Evolutionary conservation across 208 protist genomes (phyloP).

Genomic region (Wallacemonas sp.): DNA sequence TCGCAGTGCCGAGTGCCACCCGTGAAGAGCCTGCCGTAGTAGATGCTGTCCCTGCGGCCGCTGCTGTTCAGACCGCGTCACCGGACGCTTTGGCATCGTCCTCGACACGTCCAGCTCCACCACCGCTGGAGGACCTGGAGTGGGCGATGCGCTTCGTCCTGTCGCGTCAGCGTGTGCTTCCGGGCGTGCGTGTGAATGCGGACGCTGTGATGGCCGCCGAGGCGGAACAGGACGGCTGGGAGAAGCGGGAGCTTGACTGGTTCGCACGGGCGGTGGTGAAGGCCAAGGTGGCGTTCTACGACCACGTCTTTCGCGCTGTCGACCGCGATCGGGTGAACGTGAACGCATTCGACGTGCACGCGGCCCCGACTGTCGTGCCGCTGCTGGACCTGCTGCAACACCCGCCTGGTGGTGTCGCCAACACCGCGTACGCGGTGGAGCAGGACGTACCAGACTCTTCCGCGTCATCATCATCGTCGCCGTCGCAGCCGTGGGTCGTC

Average conservation of each 20-base stretch:
- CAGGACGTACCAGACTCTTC: too few relatives aligned
- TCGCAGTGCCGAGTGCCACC: too few relatives aligned
- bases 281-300: conserved; percentile 28
- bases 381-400: conserved; percentile 64
- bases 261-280: conserved; percentile 28
- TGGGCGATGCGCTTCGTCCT: conserved; percentile 70
- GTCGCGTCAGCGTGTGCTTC: conserved; percentile 51
- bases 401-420: conserved; percentile 38
- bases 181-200: conserved; percentile 21
- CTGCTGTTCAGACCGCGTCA: too few relatives aligned
- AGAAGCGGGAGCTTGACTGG: conserved; percentile 33
- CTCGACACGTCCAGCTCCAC: conserved; percentile 27
- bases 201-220: conserved; percentile 2
- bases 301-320: conserved; percentile 34
- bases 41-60: too few relatives aligned
- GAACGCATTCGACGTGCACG: conserved; percentile 43
- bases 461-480: too few relatives aligned
- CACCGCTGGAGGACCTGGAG: conserved; percentile 47
- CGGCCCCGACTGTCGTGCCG: conserved; percentile 47
- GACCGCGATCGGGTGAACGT: conserved; percentile 27
- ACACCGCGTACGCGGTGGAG: conserved; percentile 35
- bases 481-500: conserved; percentile 25
- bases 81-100: too few relatives aligned
- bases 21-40: too few relatives aligned
- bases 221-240: conserved; percentile 20